A percentile compares a stretch with the other conserved stretches of the same genome.
Evolutionary conservation across 257 asterid species (phyloP).

Genomic region (Paraleonurus japonicus): DNA sequence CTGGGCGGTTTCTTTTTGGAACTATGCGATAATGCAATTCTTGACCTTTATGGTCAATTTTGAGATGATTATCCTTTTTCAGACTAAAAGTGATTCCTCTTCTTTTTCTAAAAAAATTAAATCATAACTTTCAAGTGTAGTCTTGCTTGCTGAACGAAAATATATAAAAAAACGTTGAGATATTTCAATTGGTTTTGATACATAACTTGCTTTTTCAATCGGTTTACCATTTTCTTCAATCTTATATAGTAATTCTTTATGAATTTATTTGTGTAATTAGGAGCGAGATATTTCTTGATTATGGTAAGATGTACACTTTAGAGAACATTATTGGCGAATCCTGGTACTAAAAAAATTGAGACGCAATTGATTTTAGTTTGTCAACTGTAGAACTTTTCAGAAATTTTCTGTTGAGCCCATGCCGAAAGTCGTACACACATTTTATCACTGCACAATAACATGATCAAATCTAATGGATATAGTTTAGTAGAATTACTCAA

Average conservation of each 20-base stretch:
- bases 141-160: not conserved
- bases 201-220: not conserved
- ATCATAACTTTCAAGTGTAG: not conserved
- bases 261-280: not conserved
- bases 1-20: not conserved
- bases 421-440: slow-evolving; percentile 9
- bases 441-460: slow-evolving; percentile 7
- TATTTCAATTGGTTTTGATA: too few species aligned
- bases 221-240: not conserved
- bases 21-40: not conserved
- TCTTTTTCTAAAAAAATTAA: not conserved
- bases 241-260: not conserved
- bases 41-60: not conserved
- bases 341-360: not conserved
- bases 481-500: not conserved
- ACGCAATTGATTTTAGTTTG: not conserved
- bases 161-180: too few species aligned
- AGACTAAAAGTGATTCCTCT: not conserved
- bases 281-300: slow-evolving; percentile 4
- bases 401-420: slow-evolving; percentile 4
- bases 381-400: not conserved
- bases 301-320: not conserved
- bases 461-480: not conserved
- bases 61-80: slow-evolving; percentile 6
- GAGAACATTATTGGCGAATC: not conserved